Percentiles rank a stretch among this genome's conserved stretches.
Conservation (phyloP, 2,329 filamentous ascomycete species). For the Epichloe scottii region DNA sequence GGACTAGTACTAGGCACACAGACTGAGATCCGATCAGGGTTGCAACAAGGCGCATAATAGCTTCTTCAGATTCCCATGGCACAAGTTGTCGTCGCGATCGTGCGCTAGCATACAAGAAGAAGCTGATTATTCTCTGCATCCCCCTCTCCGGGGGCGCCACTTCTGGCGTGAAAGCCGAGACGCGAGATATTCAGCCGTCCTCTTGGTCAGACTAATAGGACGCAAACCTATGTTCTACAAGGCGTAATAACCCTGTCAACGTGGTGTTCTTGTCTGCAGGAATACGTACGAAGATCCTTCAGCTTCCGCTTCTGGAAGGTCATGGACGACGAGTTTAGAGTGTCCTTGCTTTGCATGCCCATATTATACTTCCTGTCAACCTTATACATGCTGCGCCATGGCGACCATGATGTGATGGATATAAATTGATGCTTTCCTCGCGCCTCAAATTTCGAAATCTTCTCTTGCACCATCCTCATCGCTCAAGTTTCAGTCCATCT, state of each 20-base stretch:
- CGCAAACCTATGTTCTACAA: neutral
- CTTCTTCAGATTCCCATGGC: no score
- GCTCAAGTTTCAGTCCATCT: neutral
- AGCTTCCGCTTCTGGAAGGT: conserved; percentile 11
- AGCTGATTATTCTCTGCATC: neutral
- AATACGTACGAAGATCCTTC: neutral
- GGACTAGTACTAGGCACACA: neutral
- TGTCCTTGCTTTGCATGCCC: neutral
- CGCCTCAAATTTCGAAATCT: neutral
- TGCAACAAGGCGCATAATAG: neutral
- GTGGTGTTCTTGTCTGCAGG: neutral
- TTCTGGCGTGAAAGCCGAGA: neutral
- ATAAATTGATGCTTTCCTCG: conserved; percentile 5
- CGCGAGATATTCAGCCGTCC: neutral
- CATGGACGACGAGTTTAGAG: neutral
- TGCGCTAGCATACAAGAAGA: neutral
- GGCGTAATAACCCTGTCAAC: neutral
- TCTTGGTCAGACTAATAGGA: neutral
- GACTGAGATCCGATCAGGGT: neutral
- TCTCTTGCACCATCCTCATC: neutral
- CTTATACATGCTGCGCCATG: neutral
- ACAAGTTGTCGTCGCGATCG: neutral
- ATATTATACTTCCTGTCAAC: neutral
- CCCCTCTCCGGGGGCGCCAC: neutral
- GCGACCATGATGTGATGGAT: neutral